These are phyloP conservation scores for Microsporum ferrugineum DNA, from an alignment of 2,329 filamentous ascomycete genomes.

Conservation along the genomic window DNA sequence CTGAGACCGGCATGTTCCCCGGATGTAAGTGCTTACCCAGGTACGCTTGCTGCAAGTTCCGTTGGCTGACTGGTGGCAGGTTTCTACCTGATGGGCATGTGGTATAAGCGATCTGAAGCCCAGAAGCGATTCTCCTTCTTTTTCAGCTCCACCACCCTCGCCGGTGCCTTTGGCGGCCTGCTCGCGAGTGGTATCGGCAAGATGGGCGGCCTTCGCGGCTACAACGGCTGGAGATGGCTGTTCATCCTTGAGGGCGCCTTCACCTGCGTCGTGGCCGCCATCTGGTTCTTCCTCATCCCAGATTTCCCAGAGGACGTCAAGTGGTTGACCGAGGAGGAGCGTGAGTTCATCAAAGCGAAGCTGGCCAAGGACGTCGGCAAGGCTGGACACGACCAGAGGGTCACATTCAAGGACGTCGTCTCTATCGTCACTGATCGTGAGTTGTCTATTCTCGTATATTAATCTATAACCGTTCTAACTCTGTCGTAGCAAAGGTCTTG, in stretches of 20 bases:
- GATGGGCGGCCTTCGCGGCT: constrained; percentile 46
- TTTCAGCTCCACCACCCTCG: constrained; percentile 59
- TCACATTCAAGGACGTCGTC: constrained; percentile 49
- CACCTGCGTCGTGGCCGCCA: constrained; percentile 49
- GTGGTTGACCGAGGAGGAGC: constrained; percentile 62
- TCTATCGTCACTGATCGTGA: constrained; percentile 56
- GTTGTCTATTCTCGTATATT: constrained; percentile 10
- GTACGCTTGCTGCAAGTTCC: background rate
- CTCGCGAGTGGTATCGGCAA: constrained; percentile 50
- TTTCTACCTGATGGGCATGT: constrained; percentile 61
- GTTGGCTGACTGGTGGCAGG: constrained; percentile 16
- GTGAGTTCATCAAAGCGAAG: constrained; percentile 52
- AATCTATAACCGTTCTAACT: constrained; percentile 11
- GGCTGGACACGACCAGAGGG: constrained; percentile 51
- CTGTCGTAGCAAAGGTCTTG: constrained; percentile 47
- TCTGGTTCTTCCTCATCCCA: constrained; percentile 55
- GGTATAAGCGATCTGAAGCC: constrained; percentile 74
- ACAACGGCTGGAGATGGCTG: constrained; percentile 43
- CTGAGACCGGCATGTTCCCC: constrained; percentile 60
- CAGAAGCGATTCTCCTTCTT: constrained; percentile 91
- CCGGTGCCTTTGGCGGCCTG: constrained; percentile 52
- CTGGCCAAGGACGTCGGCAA: constrained; percentile 58
- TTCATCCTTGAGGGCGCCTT: constrained; percentile 53
- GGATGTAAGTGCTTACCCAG: constrained; percentile 40
- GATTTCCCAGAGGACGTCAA: constrained; percentile 63